These are phyloP conservation scores for Schizonepeta tenuifolia DNA, from an alignment of 257 asterid genomes.

Conservation along the genomic window DNA sequence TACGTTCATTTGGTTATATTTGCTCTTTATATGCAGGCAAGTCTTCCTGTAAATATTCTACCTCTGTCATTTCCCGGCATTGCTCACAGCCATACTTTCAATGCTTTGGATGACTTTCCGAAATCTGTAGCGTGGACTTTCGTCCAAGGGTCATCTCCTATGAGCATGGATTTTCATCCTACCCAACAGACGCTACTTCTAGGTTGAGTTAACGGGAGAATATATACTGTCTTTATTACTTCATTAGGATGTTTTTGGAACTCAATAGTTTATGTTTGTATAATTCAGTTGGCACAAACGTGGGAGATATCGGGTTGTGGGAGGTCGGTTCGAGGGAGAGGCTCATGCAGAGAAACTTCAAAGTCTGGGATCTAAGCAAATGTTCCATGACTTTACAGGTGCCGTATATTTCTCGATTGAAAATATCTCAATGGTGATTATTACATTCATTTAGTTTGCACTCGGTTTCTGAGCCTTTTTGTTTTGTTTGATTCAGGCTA, in stretches of 20 bases:
- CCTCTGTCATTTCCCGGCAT: slow-evolving; percentile 77
- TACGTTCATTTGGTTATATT: slow-evolving; percentile 10
- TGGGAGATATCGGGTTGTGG: slow-evolving; percentile 88
- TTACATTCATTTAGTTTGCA: not conserved
- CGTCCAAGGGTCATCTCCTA: slow-evolving; percentile 90
- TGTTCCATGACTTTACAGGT: slow-evolving; percentile 91
- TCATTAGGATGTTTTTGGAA: not conserved
- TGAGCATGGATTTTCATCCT: slow-evolving; percentile 99
- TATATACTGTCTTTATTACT: not conserved
- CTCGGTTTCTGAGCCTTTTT: slow-evolving; percentile 17
- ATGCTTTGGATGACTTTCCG: slow-evolving; percentile 79
- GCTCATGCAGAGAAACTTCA: slow-evolving; percentile 72
- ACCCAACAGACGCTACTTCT: slow-evolving; percentile 79
- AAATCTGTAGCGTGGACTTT: slow-evolving; percentile 75
- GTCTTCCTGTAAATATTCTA: slow-evolving; percentile 70
- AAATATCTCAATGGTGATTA: slow-evolving; percentile 1
- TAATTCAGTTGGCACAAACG: slow-evolving; percentile 85
- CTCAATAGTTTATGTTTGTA: slow-evolving; percentile 27
- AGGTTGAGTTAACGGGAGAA: slow-evolving; percentile 49
- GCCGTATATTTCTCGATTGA: slow-evolving; percentile 15
- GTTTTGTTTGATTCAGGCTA: slow-evolving; percentile 54
- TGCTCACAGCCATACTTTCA: slow-evolving; percentile 62
- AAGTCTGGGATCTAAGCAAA: slow-evolving; percentile 84
- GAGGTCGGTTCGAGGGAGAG: slow-evolving; percentile 86
- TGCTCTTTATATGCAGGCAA: slow-evolving; percentile 50